Percentiles rank a stretch among this genome's conserved stretches.
phyloP scores from a whole-genome alignment of 1,284 basidiomycete genomes.

The Ustilago cynodontis region DNA sequence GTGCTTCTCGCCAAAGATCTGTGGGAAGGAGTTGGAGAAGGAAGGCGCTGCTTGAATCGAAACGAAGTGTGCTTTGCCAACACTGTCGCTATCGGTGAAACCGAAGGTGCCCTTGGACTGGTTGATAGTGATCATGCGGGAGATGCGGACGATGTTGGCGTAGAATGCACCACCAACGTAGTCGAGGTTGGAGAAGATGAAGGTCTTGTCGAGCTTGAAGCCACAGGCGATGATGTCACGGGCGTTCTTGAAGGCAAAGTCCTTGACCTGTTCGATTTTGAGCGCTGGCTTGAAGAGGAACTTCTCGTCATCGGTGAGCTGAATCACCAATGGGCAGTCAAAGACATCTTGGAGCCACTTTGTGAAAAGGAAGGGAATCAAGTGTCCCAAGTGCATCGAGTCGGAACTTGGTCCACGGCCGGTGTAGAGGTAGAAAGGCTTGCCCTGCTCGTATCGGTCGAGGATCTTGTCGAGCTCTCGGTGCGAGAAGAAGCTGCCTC shows the following conservation, averaged over 20 bases:
- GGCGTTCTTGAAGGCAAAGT: slow-evolving; percentile 87
- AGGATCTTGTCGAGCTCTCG: slow-evolving; percentile 93
- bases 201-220: slow-evolving; percentile 91
- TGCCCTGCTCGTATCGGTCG: slow-evolving; percentile 94
- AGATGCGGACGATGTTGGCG: slow-evolving; percentile 91
- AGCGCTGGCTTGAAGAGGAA: slow-evolving; percentile 97
- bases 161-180: slow-evolving; percentile 92
- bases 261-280: slow-evolving; percentile 87
- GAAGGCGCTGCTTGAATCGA: slow-evolving; percentile 96
- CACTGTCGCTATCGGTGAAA: slow-evolving; percentile 90
- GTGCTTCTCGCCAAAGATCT: slow-evolving; percentile 88
- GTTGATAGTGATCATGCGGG: slow-evolving; percentile 90
- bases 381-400: slow-evolving; percentile 97
- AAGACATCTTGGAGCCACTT: slow-evolving; percentile 99
- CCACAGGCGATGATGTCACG: slow-evolving; percentile 97
- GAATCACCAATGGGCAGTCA: slow-evolving; percentile 91
- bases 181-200: slow-evolving; percentile 94
- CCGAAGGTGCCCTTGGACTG: slow-evolving; percentile 96
- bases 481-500: slow-evolving; percentile 98
- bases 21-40: slow-evolving; percentile 98
- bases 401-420: slow-evolving; percentile 95
- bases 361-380: slow-evolving; percentile 97
- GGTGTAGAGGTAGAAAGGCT: slow-evolving; percentile 98
- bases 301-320: slow-evolving; percentile 99
- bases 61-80: slow-evolving; percentile 97